Conservation (phyloP, 106 monocot species). For the Apostasia ramifera region DNA sequence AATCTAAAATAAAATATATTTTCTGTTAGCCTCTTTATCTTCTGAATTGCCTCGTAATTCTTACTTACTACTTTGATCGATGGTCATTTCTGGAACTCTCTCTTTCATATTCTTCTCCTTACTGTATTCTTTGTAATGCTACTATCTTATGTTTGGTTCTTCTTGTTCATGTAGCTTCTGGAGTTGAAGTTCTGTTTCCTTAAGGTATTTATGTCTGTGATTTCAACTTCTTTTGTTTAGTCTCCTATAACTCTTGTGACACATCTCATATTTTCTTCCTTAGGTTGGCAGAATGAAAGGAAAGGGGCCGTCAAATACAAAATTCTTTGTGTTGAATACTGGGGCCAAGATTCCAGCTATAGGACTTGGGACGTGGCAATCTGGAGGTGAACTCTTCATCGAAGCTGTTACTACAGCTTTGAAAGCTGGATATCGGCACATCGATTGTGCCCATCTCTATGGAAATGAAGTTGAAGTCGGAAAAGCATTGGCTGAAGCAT, state of each 20-base stretch:
- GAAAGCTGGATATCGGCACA: constrained; percentile 62
- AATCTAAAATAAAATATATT: too few relatives aligned
- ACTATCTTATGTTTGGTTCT: background rate
- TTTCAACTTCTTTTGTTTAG: background rate
- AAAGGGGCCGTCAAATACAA: constrained; percentile 13
- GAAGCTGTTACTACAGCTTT: constrained; percentile 61
- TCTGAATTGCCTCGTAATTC: too few relatives aligned
- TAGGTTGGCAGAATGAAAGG: constrained; percentile 45
- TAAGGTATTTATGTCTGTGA: background rate
- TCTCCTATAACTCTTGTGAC: constrained; percentile 2
- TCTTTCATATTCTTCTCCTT: background rate
- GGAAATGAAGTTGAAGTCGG: constrained; percentile 85
- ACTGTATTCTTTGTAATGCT: background rate
- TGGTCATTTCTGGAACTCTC: too few relatives aligned
- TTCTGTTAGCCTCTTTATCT: too few relatives aligned
- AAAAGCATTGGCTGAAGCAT: constrained; percentile 55
- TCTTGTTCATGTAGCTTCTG: background rate
- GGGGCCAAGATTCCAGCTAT: constrained; percentile 82
- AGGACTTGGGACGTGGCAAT: constrained; percentile 83
- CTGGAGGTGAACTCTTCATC: constrained; percentile 62
- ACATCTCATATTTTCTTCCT: background rate
- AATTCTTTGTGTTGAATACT: constrained; percentile 56
- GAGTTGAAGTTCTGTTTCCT: too few relatives aligned
- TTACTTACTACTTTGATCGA: too few relatives aligned
- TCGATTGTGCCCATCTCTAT: constrained; percentile 83